Conservation (phyloP, 495 filamentous ascomycete genomes). For the Talaromyces ruber region DNA sequence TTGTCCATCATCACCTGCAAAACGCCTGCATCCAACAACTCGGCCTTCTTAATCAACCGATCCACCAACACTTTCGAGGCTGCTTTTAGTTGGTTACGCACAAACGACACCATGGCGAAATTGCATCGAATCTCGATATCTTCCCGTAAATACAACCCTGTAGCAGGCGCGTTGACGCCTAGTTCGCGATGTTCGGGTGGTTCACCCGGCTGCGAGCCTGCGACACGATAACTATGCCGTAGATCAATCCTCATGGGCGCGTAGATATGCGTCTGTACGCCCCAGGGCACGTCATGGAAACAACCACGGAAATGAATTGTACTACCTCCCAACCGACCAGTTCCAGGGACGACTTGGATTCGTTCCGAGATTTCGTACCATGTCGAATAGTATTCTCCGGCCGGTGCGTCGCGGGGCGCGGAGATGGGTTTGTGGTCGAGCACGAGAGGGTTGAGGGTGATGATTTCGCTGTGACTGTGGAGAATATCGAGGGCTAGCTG, state of each 20-base stretch:
- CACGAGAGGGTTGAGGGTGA: conserved; percentile 74
- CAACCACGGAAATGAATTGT: conserved; percentile 65
- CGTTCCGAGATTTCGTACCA: conserved; percentile 63
- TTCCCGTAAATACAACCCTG: conserved; percentile 66
- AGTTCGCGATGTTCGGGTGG: conserved; percentile 47
- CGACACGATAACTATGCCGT: conserved; percentile 54
- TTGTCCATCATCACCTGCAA: conserved; percentile 84
- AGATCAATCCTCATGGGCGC: conserved; percentile 63
- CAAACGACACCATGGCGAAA: conserved; percentile 60
- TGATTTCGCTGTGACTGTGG: conserved; percentile 68
- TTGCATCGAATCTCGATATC: conserved; percentile 74
- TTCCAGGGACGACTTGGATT: conserved; percentile 62
- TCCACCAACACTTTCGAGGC: conserved; percentile 61
- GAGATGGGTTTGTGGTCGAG: conserved; percentile 55
- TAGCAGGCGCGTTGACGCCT: conserved; percentile 38
- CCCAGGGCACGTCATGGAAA: conserved; percentile 61
- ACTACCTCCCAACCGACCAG: conserved; percentile 48
- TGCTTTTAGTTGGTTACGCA: conserved; percentile 67
- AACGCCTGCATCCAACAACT: conserved; percentile 44
- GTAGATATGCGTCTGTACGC: conserved; percentile 67
- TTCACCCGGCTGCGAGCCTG: conserved; percentile 57
- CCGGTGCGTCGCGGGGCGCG: conserved; percentile 49
- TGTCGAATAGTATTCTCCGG: conserved; percentile 57
- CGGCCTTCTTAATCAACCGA: conserved; percentile 52
- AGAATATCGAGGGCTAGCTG: conserved; percentile 60